Evolutionary conservation across 2,329 filamentous ascomycete genomes (phyloP).

Genomic region (Aspergillus hortae): DNA sequence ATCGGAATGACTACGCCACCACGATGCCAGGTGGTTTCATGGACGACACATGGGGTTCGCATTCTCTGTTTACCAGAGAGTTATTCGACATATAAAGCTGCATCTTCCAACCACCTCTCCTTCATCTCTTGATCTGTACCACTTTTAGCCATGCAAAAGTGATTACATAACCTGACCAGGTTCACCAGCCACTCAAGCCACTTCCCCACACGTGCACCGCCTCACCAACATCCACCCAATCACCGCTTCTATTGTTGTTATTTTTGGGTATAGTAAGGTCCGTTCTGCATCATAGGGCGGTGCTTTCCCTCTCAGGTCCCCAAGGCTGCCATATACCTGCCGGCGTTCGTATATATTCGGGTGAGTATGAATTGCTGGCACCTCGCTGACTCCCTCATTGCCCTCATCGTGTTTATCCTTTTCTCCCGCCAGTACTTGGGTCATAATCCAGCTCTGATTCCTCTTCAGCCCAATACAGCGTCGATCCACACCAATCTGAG

Average conservation of each 20-base stretch:
- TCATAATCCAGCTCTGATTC: conserved; percentile 8
- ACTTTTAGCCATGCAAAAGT: background rate
- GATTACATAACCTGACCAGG: conserved; percentile 3
- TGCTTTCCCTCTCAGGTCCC: background rate
- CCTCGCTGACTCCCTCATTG: conserved; percentile 3
- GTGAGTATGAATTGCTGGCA: conserved; percentile 9
- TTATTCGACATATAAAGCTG: conserved; percentile 1
- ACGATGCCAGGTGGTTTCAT: background rate
- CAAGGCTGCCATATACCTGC: conserved; percentile 22
- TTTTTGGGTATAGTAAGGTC: conserved; percentile 15
- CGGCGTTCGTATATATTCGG: background rate
- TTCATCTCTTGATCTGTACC: background rate
- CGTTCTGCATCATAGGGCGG: background rate
- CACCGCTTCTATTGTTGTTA: conserved; percentile 18
- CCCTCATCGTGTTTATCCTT: conserved; percentile 6
- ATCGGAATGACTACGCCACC: conserved; percentile 13
- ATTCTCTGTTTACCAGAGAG: background rate
- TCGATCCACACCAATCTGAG: conserved; percentile 1
- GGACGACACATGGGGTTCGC: background rate
- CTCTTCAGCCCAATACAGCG: conserved; percentile 9
- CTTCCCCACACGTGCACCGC: conserved; percentile 4
- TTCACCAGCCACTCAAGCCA: conserved; percentile 1
- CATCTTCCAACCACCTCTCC: background rate
- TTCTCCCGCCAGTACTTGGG: conserved; percentile 13
- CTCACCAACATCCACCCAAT: conserved; percentile 17